Conservation (phyloP, 2,329 filamentous ascomycete species). For the Akanthomyces lecanii region DNA sequence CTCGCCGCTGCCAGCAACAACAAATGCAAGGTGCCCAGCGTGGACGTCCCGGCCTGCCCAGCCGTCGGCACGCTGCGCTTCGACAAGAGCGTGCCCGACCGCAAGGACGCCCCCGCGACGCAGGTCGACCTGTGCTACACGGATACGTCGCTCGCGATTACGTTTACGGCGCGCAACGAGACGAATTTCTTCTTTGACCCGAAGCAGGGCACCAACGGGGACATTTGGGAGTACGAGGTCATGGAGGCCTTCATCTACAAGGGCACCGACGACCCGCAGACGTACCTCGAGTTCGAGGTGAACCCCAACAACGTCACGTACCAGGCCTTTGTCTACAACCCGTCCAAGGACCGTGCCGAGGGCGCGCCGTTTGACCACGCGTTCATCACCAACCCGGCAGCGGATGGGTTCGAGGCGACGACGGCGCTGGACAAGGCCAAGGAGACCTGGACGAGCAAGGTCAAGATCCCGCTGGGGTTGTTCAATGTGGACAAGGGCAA, state of each 20-base stretch:
- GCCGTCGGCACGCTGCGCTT: conserved; percentile 34
- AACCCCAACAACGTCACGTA: conserved; percentile 49
- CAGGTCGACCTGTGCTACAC: conserved; percentile 46
- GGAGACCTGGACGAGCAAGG: conserved; percentile 38
- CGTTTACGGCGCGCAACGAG: conserved; percentile 44
- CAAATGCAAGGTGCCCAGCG: conserved; percentile 22
- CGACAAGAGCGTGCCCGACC: conserved; percentile 39
- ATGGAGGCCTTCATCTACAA: conserved; percentile 47
- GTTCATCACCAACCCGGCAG: conserved; percentile 36
- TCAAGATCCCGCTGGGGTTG: conserved; percentile 42
- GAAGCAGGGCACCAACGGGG: conserved; percentile 40
- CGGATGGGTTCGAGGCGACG: conserved; percentile 38
- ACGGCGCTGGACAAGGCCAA: conserved; percentile 36
- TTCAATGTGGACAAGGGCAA: conserved; percentile 44
- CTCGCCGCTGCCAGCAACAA: conserved; percentile 9
- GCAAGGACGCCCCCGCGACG: conserved; percentile 38
- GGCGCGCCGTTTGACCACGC: conserved; percentile 42
- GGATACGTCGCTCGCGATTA: conserved; percentile 34
- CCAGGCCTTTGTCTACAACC: conserved; percentile 49
- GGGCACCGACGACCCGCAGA: conserved; percentile 43
- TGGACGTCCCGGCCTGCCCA: conserved; percentile 39
- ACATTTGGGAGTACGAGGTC: conserved; percentile 47
- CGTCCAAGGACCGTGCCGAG: conserved; percentile 38
- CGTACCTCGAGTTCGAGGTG: conserved; percentile 49
- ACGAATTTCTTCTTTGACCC: conserved; percentile 44